Percentiles rank a stretch among this genome's conserved stretches.
phyloP scores from a whole-genome alignment of 2,329 filamentous ascomycete species.

The Neoscytalidium dimidiatum region DNA sequence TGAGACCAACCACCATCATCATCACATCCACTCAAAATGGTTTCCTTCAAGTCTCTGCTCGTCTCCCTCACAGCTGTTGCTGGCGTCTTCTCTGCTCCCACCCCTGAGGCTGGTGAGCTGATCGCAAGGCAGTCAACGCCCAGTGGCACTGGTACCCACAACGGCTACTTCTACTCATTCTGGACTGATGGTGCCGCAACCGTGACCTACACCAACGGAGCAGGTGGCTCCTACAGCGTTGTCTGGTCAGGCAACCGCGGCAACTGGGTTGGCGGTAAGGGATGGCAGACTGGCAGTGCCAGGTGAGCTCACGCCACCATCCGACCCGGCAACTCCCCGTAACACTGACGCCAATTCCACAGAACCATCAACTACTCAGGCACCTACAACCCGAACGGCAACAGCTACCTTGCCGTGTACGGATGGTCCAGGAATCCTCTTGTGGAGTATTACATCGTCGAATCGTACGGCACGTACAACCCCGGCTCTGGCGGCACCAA shows the following conservation, averaged over 20 bases:
- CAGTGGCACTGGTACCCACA: slow-evolving; percentile 53
- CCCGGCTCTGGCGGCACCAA: slow-evolving; percentile 50
- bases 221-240: slow-evolving; percentile 53
- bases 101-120: slow-evolving; percentile 27
- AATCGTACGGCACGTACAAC: slow-evolving; percentile 53
- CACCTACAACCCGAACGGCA: slow-evolving; percentile 50
- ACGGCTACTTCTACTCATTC: slow-evolving; percentile 63
- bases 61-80: slow-evolving; percentile 37
- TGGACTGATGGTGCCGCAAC: slow-evolving; percentile 58
- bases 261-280: slow-evolving; percentile 61
- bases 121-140: slow-evolving; percentile 41
- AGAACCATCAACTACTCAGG: slow-evolving; percentile 55
- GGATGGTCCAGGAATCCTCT: slow-evolving; percentile 58
- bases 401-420: slow-evolving; percentile 59
- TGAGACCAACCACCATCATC: neutral
- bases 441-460: slow-evolving; percentile 62
- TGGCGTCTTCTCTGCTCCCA: slow-evolving; percentile 39
- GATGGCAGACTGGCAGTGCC: slow-evolving; percentile 56
- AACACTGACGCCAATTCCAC: slow-evolving; percentile 20
- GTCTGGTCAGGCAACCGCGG: slow-evolving; percentile 51
- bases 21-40: slow-evolving; percentile 32
- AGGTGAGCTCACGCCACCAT: slow-evolving; percentile 48
- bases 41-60: slow-evolving; percentile 44
- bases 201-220: slow-evolving; percentile 58
- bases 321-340: too few relatives aligned